Evolutionary conservation across 2,329 filamentous ascomycete species (phyloP).

Genomic region (Nemania diffusa): DNA sequence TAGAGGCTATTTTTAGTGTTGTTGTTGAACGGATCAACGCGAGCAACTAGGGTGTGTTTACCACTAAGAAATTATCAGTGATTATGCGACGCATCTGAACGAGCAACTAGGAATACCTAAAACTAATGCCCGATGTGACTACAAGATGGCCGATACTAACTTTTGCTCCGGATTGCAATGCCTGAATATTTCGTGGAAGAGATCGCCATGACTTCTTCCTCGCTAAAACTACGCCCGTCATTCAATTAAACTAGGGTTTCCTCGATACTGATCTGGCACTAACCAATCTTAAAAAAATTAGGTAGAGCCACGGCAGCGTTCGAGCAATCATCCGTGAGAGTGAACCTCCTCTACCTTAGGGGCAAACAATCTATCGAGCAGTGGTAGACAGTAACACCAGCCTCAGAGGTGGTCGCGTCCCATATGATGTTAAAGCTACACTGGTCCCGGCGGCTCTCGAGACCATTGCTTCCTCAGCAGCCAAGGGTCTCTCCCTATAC

Average conservation of each 20-base stretch:
- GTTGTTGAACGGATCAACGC: conserved; percentile 70
- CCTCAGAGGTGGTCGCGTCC: conserved; percentile 69
- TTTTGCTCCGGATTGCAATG: conserved; percentile 68
- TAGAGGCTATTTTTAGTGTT: conserved; percentile 70
- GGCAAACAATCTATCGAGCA: conserved; percentile 65
- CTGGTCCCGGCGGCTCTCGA: conserved; percentile 70
- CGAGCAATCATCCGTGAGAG: conserved; percentile 59
- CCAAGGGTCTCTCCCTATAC: conserved; percentile 61
- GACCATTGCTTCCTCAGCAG: conserved; percentile 64
- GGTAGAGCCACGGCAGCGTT: conserved; percentile 67
- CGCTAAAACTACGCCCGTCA: conserved; percentile 57
- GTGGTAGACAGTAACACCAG: conserved; percentile 72
- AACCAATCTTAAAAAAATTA: conserved; percentile 67
- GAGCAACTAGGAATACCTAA: conserved; percentile 62
- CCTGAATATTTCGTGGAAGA: conserved; percentile 66
- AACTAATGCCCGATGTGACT: conserved; percentile 64
- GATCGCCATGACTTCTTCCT: conserved; percentile 53
- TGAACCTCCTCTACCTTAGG: conserved; percentile 69
- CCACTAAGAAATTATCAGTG: conserved; percentile 73
- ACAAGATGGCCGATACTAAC: conserved; percentile 72
- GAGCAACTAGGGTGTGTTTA: conserved; percentile 69
- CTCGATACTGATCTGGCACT: conserved; percentile 63
- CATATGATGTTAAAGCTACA: conserved; percentile 73
- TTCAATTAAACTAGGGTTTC: conserved; percentile 62
- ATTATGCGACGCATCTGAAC: conserved; percentile 72